A percentile compares a stretch with the other conserved stretches of the same genome.
These are phyloP conservation scores for Houttuynia cordata DNA, from an alignment of 164 flowering plant species.

Conservation along the genomic window DNA sequence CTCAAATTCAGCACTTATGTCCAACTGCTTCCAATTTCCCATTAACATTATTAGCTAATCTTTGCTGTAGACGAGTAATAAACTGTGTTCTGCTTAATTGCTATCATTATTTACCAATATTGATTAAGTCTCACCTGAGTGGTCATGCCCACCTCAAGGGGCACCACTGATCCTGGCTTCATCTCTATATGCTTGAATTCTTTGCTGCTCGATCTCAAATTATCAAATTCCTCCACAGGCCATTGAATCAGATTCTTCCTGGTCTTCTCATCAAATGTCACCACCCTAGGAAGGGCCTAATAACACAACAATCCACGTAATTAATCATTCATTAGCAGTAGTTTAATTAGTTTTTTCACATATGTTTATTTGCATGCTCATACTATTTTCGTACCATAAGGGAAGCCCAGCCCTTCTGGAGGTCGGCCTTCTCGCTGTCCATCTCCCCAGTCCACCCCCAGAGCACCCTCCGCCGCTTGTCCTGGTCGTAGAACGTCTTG, in stretches of 20 bases:
- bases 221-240: slow-evolving; percentile 76
- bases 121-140: slow-evolving; percentile 25
- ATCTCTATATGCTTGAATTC: slow-evolving; percentile 27
- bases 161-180: slow-evolving; percentile 40
- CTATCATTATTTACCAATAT: background rate
- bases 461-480: slow-evolving; percentile 47
- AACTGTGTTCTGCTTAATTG: background rate
- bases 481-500: slow-evolving; percentile 68
- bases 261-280: slow-evolving; percentile 47
- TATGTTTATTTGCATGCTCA: background rate
- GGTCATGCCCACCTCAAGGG: slow-evolving; percentile 36
- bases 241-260: slow-evolving; percentile 57
- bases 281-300: slow-evolving; percentile 65
- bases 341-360: background rate
- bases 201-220: slow-evolving; percentile 31
- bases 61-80: background rate
- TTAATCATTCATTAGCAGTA: too few species aligned
- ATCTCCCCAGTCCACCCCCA: slow-evolving; percentile 85
- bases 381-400: background rate
- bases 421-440: slow-evolving; percentile 50
- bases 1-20: slow-evolving; percentile 67
- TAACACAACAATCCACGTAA: background rate
- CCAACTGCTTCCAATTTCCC: slow-evolving; percentile 33
- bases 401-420: slow-evolving; percentile 21
- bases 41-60: background rate